Evolutionary conservation across 2,329 filamentous ascomycete species (phyloP), one percentile per base, ranked within the genome.

Genomic region (Aspergillus piperis): DNA sequence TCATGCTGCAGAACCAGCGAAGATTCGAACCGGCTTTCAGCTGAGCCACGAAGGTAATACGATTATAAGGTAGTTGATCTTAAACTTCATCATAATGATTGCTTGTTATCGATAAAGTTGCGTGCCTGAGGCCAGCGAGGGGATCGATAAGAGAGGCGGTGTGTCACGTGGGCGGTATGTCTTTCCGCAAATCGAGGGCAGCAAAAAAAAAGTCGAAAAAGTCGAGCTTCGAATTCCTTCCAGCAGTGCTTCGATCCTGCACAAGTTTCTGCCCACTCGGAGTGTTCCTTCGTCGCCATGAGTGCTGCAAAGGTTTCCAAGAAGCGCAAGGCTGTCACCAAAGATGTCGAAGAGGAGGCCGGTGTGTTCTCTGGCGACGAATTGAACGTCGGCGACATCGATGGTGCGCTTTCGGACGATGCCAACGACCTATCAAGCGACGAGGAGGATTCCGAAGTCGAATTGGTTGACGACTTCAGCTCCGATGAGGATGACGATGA

Each of bases 281-380:
- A 42, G 54, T 54, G 42, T 41, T 54, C 17, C 30, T 41, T 59
- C 58, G 30, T 62, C 64, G 67, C 60, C 59, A 78, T 78, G 76
- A 68, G 71, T 62, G 63, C 68, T 57, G 66, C 68, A 65, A 75
- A 78, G 60, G 69, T 74, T 49, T 80, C 77, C 32, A 82, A 84
- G 73, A 90, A 90, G 80, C 85, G 88, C 66, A 90, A 90, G 76
- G 84, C 84, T 62, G 81, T 85, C 19, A 83, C 81, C 23, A 80
- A 80, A 32, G 84, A 86, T 66, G 77, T 81, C 17, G 78, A 81
- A 50, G 78, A 79, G 60, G 74, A 77, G 53, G 76, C 80, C 13
- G 80, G 84, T 62, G 75, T 80, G 2, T 81, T 82, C 59, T 87
- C 84, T 21, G 87, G 87, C 32, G 83, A 86, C 66, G 87, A 89